Percentiles rank a stretch among this genome's conserved stretches.
Evolutionary conservation across 345 rosid genomes (phyloP).

Genomic region (Populus davidiana): DNA sequence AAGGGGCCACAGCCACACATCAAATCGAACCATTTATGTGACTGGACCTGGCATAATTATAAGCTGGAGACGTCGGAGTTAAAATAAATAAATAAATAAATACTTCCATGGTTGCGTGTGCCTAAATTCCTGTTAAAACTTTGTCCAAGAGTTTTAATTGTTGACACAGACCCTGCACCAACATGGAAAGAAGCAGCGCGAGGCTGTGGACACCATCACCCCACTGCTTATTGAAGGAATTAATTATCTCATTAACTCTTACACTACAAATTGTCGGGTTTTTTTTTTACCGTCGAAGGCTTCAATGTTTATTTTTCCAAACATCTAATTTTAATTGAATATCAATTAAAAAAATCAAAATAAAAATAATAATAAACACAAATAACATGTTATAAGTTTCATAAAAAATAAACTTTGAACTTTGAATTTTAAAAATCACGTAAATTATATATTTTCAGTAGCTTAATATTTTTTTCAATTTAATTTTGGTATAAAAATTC

Average conservation of each 20-base stretch:
- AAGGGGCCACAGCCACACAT: not conserved
- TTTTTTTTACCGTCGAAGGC: not conserved
- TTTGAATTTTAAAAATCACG: too few relatives aligned
- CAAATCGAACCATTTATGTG: not conserved
- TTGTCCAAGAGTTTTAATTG: conserved; percentile 15
- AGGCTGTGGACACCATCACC: conserved; percentile 3
- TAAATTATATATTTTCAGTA: too few relatives aligned
- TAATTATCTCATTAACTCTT: not conserved
- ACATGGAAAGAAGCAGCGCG: not conserved
- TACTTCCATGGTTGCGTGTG: not conserved
- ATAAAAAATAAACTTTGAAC: too few relatives aligned
- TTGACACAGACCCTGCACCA: conserved; percentile 21
- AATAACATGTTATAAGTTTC: fast-evolving
- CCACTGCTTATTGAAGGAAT: not conserved
- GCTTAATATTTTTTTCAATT: too few relatives aligned
- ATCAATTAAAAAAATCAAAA: too few relatives aligned
- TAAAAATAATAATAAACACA: too few relatives aligned
- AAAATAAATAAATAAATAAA: not conserved
- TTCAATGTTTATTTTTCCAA: too few relatives aligned
- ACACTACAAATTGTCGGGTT: not conserved
- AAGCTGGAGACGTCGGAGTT: not conserved
- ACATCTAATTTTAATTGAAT: too few relatives aligned
- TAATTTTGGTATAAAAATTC: too few relatives aligned
- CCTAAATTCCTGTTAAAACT: not conserved
- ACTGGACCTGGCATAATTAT: not conserved